Base-by-base conservation (phyloP, 176 grass and related monocot species). In the Pontederia paniculata region DNA sequence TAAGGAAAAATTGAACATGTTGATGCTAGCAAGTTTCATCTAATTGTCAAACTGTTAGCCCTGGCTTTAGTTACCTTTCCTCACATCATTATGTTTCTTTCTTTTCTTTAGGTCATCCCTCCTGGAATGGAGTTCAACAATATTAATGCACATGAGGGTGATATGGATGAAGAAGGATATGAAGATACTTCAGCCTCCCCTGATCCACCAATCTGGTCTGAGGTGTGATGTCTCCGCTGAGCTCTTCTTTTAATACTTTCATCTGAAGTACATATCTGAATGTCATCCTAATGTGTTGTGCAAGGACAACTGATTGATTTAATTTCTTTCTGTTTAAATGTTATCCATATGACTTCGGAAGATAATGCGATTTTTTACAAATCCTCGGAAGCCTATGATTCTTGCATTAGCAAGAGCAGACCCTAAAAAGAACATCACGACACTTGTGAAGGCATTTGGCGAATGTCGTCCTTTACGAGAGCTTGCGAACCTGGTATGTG, bases 341-440 rank as follows among this genome's bases (percentile, higher is more conserved):
- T 37, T 37, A 37, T 37, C 28, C 7, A 5, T 37, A 37, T 37
- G 56, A 69, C 28, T 47, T 47, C 78, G 61, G 45, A 67, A 94
- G 88, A 79, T 94, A 63, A 88, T 94, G 88, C 70, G 73, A 1
- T 94, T 94, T 72, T 94, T 88, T 23, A 88, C 80, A 18, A 94
- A 94, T 20, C 83, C 83, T 31, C 83, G 65, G 23, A 94, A 94
- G 63, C 88, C 88, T 62, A 88, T 94, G 80, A 88, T 94, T 70
- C 81, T 94, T 8, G 88, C 83, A 47, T 74, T 94, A 63, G 75
- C 83, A 56, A 73, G 80, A 73, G 80, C 88, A 12, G 79, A 94
- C 61, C 88, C 88, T 9, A 87, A 88, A 74, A 94, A 94, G 68
- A 94, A 94, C 72, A 81, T 87, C 49, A 81, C 76, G 60, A 88